These are phyloP conservation scores for Ramicandelaber brevisporus DNA, from an alignment of 192 early-diverging fungal genomes.

Conservation along the genomic window DNA sequence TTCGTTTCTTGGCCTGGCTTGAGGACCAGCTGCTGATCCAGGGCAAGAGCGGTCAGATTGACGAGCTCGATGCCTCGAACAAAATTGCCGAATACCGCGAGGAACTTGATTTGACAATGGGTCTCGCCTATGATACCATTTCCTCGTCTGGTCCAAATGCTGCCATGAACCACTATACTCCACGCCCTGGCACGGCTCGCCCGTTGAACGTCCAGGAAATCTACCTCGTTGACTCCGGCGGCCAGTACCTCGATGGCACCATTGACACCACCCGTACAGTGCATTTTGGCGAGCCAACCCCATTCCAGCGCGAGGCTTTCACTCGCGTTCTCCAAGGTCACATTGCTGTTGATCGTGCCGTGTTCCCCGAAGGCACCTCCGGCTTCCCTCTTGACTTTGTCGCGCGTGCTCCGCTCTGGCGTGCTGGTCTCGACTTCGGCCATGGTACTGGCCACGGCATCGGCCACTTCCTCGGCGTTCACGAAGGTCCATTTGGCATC, in stretches of 20 bases:
- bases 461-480: conserved; percentile 80
- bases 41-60: conserved; percentile 22
- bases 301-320: conserved; percentile 70
- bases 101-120: conserved; percentile 55
- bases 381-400: conserved; percentile 76
- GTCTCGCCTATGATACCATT: conserved; percentile 89
- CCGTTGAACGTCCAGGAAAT: conserved; percentile 44
- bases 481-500: conserved; percentile 89
- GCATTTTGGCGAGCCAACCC: conserved; percentile 67
- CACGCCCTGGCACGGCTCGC: conserved; percentile 50
- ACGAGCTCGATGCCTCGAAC: conserved; percentile 70
- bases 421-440: conserved; percentile 77
- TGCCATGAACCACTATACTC: conserved; percentile 93
- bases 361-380: conserved; percentile 69
- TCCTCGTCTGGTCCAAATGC: conserved; percentile 93
- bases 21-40: conserved; percentile 63
- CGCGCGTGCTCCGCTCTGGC: conserved; percentile 70
- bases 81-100: conserved; percentile 53
- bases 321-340: conserved; percentile 98
- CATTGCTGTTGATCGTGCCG: conserved; percentile 64
- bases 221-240: conserved; percentile 91
- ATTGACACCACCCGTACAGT: conserved; percentile 92
- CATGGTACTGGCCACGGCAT: conserved; percentile 98
- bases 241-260: conserved; percentile 88
- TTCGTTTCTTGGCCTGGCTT: conserved; percentile 78